Evolutionary conservation across 2,329 filamentous ascomycete genomes (phyloP).

Genomic region (Epichloe uncinata): DNA sequence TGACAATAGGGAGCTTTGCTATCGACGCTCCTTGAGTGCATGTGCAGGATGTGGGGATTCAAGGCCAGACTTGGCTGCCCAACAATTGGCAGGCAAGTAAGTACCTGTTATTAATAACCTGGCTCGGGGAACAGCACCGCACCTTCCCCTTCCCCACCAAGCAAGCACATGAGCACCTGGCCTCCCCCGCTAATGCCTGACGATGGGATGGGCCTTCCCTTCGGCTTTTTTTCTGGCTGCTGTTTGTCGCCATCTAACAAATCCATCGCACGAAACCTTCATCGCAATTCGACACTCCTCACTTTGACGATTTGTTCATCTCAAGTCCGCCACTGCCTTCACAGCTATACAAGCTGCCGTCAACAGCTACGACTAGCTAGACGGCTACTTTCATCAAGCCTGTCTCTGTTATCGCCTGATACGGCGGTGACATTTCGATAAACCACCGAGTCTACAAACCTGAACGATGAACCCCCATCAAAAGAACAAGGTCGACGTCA

Average conservation of each 20-base stretch:
- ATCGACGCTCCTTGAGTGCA: no score
- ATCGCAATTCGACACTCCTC: background rate
- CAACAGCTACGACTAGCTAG: background rate
- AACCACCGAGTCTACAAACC: background rate
- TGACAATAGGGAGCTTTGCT: no score
- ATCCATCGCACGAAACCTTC: background rate
- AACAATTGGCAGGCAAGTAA: no score
- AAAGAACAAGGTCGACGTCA: conserved; percentile 97
- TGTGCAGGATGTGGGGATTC: no score
- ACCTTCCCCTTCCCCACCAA: no score
- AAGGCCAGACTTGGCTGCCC: no score
- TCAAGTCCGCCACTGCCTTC: background rate
- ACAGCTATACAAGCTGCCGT: background rate
- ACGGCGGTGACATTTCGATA: background rate
- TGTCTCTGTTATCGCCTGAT: background rate
- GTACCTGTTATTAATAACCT: no score
- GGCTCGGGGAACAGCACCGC: no score
- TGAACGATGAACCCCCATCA: conserved; percentile 81
- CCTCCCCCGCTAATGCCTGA: no score
- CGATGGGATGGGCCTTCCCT: background rate
- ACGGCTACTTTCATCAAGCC: background rate
- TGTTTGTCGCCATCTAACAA: background rate
- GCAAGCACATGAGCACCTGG: no score
- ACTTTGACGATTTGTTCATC: background rate
- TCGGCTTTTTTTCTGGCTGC: background rate